These are phyloP conservation scores for Ilyonectria destructans DNA, from an alignment of 2,329 filamentous ascomycete genomes.

Conservation along the genomic window DNA sequence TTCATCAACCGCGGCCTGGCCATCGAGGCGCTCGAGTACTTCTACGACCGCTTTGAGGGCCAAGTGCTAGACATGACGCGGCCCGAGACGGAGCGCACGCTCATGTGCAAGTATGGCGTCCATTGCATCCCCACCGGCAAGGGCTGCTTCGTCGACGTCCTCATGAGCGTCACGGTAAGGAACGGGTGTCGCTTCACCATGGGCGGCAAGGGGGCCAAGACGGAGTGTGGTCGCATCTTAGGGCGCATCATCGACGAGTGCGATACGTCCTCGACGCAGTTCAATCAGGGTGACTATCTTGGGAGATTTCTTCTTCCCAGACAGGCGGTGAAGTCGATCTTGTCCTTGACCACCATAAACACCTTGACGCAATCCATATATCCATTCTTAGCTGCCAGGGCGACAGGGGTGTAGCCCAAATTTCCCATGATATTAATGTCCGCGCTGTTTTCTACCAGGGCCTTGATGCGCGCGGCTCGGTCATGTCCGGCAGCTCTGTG, in stretches of 20 bases:
- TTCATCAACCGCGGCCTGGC: neutral
- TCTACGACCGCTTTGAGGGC: neutral
- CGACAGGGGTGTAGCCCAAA: too few species aligned
- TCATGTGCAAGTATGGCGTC: neutral
- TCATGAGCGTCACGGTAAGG: neutral
- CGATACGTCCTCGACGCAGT: neutral
- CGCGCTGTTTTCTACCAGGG: too few species aligned
- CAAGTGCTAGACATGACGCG: neutral
- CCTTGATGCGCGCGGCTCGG: too few species aligned
- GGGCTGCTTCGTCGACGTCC: neutral
- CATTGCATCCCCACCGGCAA: neutral
- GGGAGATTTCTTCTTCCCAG: too few species aligned
- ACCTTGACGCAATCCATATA: too few species aligned
- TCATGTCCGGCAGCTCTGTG: too few species aligned
- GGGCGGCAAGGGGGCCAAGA: neutral
- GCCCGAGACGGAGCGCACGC: neutral
- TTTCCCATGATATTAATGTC: too few species aligned
- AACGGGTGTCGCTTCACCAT: neutral
- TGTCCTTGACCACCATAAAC: too few species aligned
- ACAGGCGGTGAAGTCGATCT: too few species aligned
- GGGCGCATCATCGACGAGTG: neutral
- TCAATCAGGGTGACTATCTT: neutral
- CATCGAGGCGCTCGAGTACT: neutral
- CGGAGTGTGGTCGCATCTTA: neutral
- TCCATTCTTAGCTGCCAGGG: too few species aligned